Base-by-base conservation (phyloP, 352 stramenopile genomes). In the Globisporangium cylindrosporum region DNA sequence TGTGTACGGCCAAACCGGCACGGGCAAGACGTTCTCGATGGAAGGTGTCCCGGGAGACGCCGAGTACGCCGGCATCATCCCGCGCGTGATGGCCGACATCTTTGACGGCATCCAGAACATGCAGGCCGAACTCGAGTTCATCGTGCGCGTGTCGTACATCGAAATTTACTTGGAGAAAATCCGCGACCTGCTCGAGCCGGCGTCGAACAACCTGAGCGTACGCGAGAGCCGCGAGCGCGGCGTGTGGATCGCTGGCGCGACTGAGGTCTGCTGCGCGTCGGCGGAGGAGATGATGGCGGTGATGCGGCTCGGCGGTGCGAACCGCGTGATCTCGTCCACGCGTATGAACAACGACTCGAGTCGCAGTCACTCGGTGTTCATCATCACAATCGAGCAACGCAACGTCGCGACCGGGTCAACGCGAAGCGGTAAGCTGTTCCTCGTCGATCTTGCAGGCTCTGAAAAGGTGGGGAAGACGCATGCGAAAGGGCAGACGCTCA, bases 151-250 rank as follows among this genome's bases (percentile, higher is more conserved):
- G n/a, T 98, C 93, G 27, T 99, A 99, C 78, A 82, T 99, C 54
- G 97, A 99, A 76, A 99, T 99, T 68, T 99, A 99, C 85, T 97
- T 99, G 69, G 98, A 99, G 77, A 97, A 98, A 67, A 98, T 99
- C 38, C 81, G 93, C 8, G 98, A 99, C 77, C 78, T 99, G 51
- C 85, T 99, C 20, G 75, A 87, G 57, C 80, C 82, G 14, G 61
- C 74, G 14, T 81, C 72, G 0, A 89, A 71, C 43, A 90, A 90
- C 43, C 70, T 93, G 53, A 89, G 73, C 34, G 76, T 91, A 4
- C 80, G 85, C 12, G 83, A 93, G 66, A 90, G 69, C 60, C 67
- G 71, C 2, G 76, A 90, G 51, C 80, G 83, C 10, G 85, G 85
- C 43, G 82, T 93, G 15, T 93, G 77, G 76, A 62, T 93, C 38